These are phyloP conservation scores for Mycosphaerella sp. DNA, from an alignment of 2,329 filamentous ascomycete genomes.

Conservation along the genomic window DNA sequence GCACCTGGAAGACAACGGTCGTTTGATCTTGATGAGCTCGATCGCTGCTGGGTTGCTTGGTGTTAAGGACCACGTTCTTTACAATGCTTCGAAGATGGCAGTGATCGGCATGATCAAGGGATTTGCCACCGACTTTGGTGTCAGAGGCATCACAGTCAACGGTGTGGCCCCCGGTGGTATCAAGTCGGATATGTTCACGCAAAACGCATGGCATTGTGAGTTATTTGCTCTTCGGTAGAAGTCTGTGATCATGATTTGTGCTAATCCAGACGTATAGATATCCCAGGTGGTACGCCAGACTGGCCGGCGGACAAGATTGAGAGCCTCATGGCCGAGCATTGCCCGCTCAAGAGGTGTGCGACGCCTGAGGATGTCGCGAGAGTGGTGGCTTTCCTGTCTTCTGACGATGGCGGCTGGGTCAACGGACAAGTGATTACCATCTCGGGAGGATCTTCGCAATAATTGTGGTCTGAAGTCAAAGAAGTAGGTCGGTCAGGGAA, in stretches of 20 bases:
- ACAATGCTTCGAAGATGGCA: slow-evolving; percentile 66
- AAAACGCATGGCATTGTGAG: slow-evolving; percentile 29
- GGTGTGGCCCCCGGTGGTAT: slow-evolving; percentile 66
- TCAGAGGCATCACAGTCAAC: slow-evolving; percentile 63
- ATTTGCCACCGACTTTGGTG: slow-evolving; percentile 65
- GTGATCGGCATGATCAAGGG: slow-evolving; percentile 66
- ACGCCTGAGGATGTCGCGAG: slow-evolving; percentile 41
- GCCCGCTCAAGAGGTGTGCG: slow-evolving; percentile 45
- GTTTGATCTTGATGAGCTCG: slow-evolving; percentile 67
- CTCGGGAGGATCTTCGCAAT: slow-evolving; percentile 38
- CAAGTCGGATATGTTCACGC: slow-evolving; percentile 70
- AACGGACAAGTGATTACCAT: slow-evolving; percentile 41
- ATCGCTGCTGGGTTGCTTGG: slow-evolving; percentile 62
- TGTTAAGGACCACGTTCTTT: slow-evolving; percentile 64
- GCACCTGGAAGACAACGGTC: slow-evolving; percentile 61
- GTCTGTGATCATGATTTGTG: not conserved
- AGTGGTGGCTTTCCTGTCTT: slow-evolving; percentile 36
- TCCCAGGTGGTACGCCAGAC: slow-evolving; percentile 45
- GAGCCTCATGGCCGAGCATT: slow-evolving; percentile 45
- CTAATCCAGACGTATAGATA: slow-evolving; percentile 26
- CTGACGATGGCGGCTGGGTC: slow-evolving; percentile 37
- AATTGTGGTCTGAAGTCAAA: slow-evolving; percentile 7
- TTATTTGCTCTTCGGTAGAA: not conserved
- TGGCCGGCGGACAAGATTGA: slow-evolving; percentile 47
- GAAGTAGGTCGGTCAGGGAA: too few relatives aligned